Base-by-base conservation (phyloP, 2,329 filamentous ascomycete genomes). In the Fusarium penzigii region DNA sequence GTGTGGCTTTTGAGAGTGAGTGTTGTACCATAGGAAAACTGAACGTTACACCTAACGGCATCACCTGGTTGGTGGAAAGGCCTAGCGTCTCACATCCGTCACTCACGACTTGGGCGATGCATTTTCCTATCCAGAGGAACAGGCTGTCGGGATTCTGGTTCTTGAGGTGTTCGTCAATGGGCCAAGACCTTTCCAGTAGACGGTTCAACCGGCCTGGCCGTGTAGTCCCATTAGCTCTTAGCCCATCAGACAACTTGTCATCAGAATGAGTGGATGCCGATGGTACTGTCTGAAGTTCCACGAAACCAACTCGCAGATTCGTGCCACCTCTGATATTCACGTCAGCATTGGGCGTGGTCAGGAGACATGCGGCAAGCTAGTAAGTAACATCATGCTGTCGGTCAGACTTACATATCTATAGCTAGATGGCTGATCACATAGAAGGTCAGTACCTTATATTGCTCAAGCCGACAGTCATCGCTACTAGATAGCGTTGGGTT, bases 81-180 rank as follows among this genome's bases (percentile, higher is more conserved):
- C 68, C 63, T 52, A 78, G 73, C 13, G 65, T 62, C 5, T 74
- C 63, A 54, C 78, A 76, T 8, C 81, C 84, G 55, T 85, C 80
- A 32, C 73, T 75, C 14, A 93, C 85, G 4, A 92, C 88, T 54
- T 87, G 78, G 13, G 87, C 87, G 61, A 94, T 90, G 64, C 87
- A 89, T 61, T 82, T 77, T 25, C 89, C 90, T 59, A 94, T 90
- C 89, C 89, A 94, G n/a, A 79, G 72, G 68, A 94, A 94, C 2
- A 93, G 75, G 51, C 86, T 84, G 51, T 90, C 85, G 1, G 87
- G 84, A 57, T 92, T 86, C 60, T 91, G 84, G 68, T 82, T 83
- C 66, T 91, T 91, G 56, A 92, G 72, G 49, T 87, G 82, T 40
- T 91, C 84, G 44, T 81, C 81, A 61, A 92, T 92, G 8, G 87